A percentile compares a stretch with the other conserved stretches of the same genome.
Conservation (phyloP, 306 rosid genomes). For the Ammopiptanthus mongolicus region DNA sequence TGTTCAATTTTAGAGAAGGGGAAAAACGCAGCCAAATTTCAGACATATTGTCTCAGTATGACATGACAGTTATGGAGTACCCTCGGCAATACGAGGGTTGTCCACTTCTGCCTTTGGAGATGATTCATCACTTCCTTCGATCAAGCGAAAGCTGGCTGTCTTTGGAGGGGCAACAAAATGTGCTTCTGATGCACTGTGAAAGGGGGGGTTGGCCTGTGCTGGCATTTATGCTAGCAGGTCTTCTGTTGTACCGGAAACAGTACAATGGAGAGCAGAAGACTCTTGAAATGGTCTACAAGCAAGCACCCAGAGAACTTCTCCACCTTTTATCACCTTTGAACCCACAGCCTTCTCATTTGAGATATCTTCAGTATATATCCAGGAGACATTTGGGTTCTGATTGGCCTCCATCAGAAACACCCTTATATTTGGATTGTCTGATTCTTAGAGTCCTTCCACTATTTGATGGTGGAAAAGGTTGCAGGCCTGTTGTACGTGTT, state of each 20-base stretch:
- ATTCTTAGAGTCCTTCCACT: slow-evolving; percentile 76
- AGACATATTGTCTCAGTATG: slow-evolving; percentile 78
- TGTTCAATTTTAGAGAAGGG: slow-evolving; percentile 95
- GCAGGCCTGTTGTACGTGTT: slow-evolving; percentile 75
- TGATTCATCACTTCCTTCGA: slow-evolving; percentile 93
- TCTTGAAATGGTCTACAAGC: slow-evolving; percentile 97
- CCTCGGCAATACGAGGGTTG: slow-evolving; percentile 92
- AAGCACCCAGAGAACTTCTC: slow-evolving; percentile 91
- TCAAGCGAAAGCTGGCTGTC: slow-evolving; percentile 99
- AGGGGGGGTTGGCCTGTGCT: slow-evolving; percentile 99
- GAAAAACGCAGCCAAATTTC: slow-evolving; percentile 77
- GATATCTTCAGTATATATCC: slow-evolving; percentile 96
- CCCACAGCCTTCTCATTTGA: slow-evolving; percentile 89
- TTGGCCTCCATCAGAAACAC: slow-evolving; percentile 93
- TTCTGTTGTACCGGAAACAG: slow-evolving; percentile 79
- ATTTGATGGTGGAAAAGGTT: slow-evolving; percentile 70
- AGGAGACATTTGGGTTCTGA: slow-evolving; percentile 84
- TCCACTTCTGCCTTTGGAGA: slow-evolving; percentile 83
- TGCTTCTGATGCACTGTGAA: slow-evolving; percentile 95
- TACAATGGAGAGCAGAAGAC: slow-evolving; percentile 87
- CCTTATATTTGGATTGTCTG: slow-evolving; percentile 71
- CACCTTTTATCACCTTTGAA: slow-evolving; percentile 77
- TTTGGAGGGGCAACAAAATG: slow-evolving; percentile 89
- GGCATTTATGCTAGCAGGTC: slow-evolving; percentile 94
- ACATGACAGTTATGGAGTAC: slow-evolving; percentile 98